Evolutionary conservation across 2,329 filamentous ascomycete genomes (phyloP).

Genomic region (Calycina marina): DNA sequence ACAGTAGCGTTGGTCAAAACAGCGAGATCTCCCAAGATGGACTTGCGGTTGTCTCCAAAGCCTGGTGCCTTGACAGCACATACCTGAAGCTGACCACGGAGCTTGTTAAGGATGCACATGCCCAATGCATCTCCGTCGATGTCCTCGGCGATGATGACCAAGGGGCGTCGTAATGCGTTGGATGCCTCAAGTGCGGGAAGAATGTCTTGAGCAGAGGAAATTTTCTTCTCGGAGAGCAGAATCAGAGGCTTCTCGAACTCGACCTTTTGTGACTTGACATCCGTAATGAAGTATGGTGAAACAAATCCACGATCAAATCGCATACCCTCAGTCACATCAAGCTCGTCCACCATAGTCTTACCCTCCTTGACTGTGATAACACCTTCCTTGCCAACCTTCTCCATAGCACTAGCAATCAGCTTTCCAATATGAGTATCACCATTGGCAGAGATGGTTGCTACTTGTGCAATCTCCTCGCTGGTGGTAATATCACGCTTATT

Average conservation of each 20-base stretch:
- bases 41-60: conserved; percentile 99
- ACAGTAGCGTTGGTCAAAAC: conserved; percentile 94
- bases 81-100: conserved; percentile 97
- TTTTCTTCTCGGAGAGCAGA: conserved; percentile 99
- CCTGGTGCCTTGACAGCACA: conserved; percentile 97
- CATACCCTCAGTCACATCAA: conserved; percentile 99
- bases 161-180: conserved; percentile 83
- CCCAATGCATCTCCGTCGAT: conserved; percentile 97
- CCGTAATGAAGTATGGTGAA: conserved; percentile 99
- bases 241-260: conserved; percentile 99
- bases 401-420: conserved; percentile 96
- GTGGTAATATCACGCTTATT: conserved; percentile 99
- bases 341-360: conserved; percentile 94
- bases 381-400: conserved; percentile 99
- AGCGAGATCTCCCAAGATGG: conserved; percentile 90
- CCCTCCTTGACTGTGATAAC: conserved; percentile 99
- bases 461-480: conserved; percentile 91
- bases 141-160: conserved; percentile 98
- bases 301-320: conserved; percentile 98
- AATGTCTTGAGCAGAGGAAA: conserved; percentile 97
- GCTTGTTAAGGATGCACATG: conserved; percentile 99
- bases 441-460: conserved; percentile 96
- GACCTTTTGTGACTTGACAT: conserved; percentile 95
- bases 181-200: conserved; percentile 96
- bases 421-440: conserved; percentile 89